These are phyloP conservation scores for Aureobasidium sp. DNA, from an alignment of 2,329 filamentous ascomycete species.

Conservation along the genomic window DNA sequence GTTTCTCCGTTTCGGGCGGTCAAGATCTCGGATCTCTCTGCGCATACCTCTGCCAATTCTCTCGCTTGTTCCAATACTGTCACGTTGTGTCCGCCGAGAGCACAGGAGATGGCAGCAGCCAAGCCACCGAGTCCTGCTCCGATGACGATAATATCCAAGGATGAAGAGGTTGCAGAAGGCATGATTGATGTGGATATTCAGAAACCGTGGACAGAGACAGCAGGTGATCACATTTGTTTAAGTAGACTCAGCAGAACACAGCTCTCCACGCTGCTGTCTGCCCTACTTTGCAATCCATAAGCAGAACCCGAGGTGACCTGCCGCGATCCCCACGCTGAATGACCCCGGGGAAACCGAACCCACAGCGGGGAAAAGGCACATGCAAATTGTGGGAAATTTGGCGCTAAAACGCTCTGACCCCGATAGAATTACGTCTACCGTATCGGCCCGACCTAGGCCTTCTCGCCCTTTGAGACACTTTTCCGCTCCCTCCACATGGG, in stretches of 20 bases:
- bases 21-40: neutral
- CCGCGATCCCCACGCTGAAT: slow-evolving; percentile 1
- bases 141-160: slow-evolving; percentile 27
- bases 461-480: slow-evolving; percentile 5
- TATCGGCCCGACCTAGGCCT: slow-evolving; percentile 11
- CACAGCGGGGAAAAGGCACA: slow-evolving; percentile 4
- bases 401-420: slow-evolving; percentile 2
- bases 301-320: slow-evolving; percentile 4
- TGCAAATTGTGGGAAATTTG: slow-evolving; percentile 9
- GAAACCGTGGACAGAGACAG: neutral
- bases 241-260: neutral
- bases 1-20: no score
- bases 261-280: neutral
- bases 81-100: slow-evolving; percentile 28
- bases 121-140: slow-evolving; percentile 32
- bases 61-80: slow-evolving; percentile 26
- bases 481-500: slow-evolving; percentile 1
- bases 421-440: slow-evolving; percentile 3
- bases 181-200: neutral
- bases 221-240: neutral
- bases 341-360: neutral
- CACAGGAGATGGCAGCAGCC: slow-evolving; percentile 28
- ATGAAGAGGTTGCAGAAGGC: slow-evolving; percentile 8
- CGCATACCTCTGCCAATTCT: slow-evolving; percentile 23
- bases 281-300: slow-evolving; percentile 1